These are phyloP conservation scores for Ogataea trehaloabstinens DNA, from an alignment of 805 yeast genomes.

Conservation along the genomic window DNA sequence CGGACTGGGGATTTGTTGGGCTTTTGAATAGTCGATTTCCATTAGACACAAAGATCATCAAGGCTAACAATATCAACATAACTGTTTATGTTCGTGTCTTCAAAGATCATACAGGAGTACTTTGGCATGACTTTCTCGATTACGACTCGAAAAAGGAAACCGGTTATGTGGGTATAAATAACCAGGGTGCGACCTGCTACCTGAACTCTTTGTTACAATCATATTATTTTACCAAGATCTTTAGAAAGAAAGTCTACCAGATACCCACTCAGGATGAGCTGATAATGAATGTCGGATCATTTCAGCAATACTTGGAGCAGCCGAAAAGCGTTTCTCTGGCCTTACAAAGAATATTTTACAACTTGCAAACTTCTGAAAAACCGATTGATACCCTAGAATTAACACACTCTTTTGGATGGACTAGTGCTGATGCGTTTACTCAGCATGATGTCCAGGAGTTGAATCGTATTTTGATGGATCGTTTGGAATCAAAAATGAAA, in stretches of 20 bases:
- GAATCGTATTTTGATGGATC: slow-evolving; percentile 93
- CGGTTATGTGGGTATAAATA: slow-evolving; percentile 88
- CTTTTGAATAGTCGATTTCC: slow-evolving; percentile 58
- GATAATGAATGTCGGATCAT: slow-evolving; percentile 31
- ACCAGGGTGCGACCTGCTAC: slow-evolving; percentile 99
- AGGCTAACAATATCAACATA: slow-evolving; percentile 59
- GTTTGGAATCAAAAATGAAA: slow-evolving; percentile 86
- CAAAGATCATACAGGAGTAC: slow-evolving; percentile 88
- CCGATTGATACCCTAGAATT: slow-evolving; percentile 85
- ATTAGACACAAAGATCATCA: slow-evolving; percentile 26
- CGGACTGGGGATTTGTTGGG: slow-evolving; percentile 96
- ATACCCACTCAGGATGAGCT: slow-evolving; percentile 73
- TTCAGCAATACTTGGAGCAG: slow-evolving; percentile 32
- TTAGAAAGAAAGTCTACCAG: slow-evolving; percentile 81
- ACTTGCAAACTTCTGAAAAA: slow-evolving; percentile 65
- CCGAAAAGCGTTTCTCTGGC: slow-evolving; percentile 70
- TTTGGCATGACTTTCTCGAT: slow-evolving; percentile 85
- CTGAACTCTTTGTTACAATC: slow-evolving; percentile 90
- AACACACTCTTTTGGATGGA: slow-evolving; percentile 97
- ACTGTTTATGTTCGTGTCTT: slow-evolving; percentile 76
- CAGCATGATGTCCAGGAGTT: slow-evolving; percentile 98
- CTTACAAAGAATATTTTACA: slow-evolving; percentile 83
- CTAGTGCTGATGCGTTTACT: slow-evolving; percentile 87
- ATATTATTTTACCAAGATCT: slow-evolving; percentile 77
- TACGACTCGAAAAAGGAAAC: slow-evolving; percentile 85